Evolutionary conservation across 305 asterid species (phyloP), one percentile per base, ranked within the genome.

Genomic region (Striga hermonthica): DNA sequence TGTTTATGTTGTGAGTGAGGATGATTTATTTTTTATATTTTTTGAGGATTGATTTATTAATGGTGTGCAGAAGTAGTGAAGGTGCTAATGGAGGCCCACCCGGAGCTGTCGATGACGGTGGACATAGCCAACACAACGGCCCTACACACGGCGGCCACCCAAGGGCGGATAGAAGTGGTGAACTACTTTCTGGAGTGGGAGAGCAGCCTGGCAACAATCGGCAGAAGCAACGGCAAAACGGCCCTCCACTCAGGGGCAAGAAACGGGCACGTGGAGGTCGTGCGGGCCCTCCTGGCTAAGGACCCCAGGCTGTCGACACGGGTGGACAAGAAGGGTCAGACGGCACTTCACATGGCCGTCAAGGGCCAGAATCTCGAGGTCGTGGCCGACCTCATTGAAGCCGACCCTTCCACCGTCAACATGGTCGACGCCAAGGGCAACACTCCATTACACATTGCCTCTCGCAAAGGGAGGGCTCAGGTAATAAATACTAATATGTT

Each of bases 71-170:
- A 84, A 50, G 87, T 87, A 35, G 93, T 90, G 82, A 90, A 86
- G 82, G 93, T 81, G 64, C 74, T 92, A 28, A 66, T 92, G 81
- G 90, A 84, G 75, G 88, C 80, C 7, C 95, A 86, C 62, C 92
- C 96, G 0, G 95, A 87, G 82, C 94, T 90, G 0, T 58, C 90
- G 0, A 92, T 92, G 98, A 92, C 97, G 0, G 97, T 87, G 0
- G 97, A 92, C 65, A 62, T 59, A n/a, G 63, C 91, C 7, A 92
- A 92, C 81, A 86, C 96, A 5, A 92, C 96, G 3, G 95, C 96
- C 4, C 62, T 92, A 72, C 98, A 90, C 62, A 80, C 96, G 1
- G 97, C 97, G 0, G 95, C 96, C 0, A 73, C 75, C 12, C 94
- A 90, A 76, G 98, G 98, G 52, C 91, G 83, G 70, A 61, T 75